Conservation (phyloP, 164 flowering plant genomes). For the Berberis vulgaris region DNA sequence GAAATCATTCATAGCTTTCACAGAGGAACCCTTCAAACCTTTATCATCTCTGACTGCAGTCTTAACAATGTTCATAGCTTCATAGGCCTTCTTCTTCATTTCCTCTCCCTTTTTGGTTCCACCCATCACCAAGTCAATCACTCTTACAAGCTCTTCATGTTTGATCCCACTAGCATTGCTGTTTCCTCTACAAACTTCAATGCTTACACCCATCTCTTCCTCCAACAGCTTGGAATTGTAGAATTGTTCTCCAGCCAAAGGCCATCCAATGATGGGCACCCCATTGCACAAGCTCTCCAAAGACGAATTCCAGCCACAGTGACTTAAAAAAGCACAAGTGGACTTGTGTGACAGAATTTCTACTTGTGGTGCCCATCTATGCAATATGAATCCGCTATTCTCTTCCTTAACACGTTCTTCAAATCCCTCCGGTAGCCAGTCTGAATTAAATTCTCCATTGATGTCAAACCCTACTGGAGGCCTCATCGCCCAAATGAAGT, state of each 20-base stretch:
- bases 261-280: slow-evolving; percentile 19
- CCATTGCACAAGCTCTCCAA: slow-evolving; percentile 20
- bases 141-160: neutral
- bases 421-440: slow-evolving; percentile 6
- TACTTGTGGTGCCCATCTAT: slow-evolving; percentile 7
- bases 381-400: slow-evolving; percentile 3
- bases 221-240: slow-evolving; percentile 17
- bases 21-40: slow-evolving; percentile 1
- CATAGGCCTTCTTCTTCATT: neutral
- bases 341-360: slow-evolving; percentile 12
- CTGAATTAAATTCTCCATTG: neutral
- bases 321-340: slow-evolving; percentile 17
- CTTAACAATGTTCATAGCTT: neutral
- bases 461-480: slow-evolving; percentile 4
- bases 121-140: neutral
- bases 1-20: neutral
- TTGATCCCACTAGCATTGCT: neutral
- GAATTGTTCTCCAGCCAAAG: slow-evolving; percentile 14
- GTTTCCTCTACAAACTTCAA: neutral
- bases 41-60: neutral
- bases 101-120: neutral
- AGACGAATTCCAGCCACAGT: slow-evolving; percentile 26
- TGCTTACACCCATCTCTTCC: slow-evolving; percentile 14
- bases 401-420: neutral
- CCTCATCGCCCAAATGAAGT: neutral